These are phyloP conservation scores for Aspergillus udagawae DNA, from an alignment of 2,329 filamentous ascomycete genomes.

Conservation along the genomic window DNA sequence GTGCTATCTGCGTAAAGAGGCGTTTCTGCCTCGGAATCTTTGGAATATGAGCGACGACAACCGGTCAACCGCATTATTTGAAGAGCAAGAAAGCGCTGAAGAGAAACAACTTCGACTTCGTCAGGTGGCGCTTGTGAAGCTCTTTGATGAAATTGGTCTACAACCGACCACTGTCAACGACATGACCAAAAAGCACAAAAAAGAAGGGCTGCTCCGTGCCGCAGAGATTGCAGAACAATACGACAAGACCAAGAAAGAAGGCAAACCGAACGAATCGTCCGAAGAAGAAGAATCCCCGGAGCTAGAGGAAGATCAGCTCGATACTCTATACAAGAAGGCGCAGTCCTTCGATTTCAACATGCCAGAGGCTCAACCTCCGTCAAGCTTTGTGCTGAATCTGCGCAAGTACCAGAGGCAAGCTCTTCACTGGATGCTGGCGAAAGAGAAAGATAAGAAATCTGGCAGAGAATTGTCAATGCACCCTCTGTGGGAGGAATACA, in stretches of 20 bases:
- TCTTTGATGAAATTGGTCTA: slow-evolving; percentile 86
- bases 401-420: slow-evolving; percentile 95
- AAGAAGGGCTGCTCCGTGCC: slow-evolving; percentile 80
- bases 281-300: slow-evolving; percentile 83
- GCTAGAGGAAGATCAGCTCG: slow-evolving; percentile 91
- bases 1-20: slow-evolving; percentile 68
- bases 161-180: slow-evolving; percentile 71
- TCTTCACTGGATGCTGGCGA: slow-evolving; percentile 91
- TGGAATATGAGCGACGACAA: slow-evolving; percentile 56
- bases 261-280: slow-evolving; percentile 43
- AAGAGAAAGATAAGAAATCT: slow-evolving; percentile 75
- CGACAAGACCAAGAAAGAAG: slow-evolving; percentile 56
- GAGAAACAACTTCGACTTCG: slow-evolving; percentile 79
- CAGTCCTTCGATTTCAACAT: slow-evolving; percentile 96
- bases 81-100: slow-evolving; percentile 78
- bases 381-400: slow-evolving; percentile 76
- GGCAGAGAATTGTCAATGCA: slow-evolving; percentile 82
- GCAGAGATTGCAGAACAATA: slow-evolving; percentile 79
- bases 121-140: slow-evolving; percentile 80
- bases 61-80: slow-evolving; percentile 68
- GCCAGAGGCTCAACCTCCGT: slow-evolving; percentile 76
- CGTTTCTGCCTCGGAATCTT: slow-evolving; percentile 66
- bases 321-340: slow-evolving; percentile 89
- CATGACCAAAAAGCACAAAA: slow-evolving; percentile 70
- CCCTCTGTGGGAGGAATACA: slow-evolving; percentile 94